Percentiles rank a stretch among this genome's conserved stretches.
phyloP scores from a whole-genome alignment of 192 early-diverging fungal species.

The Gaertneriomyces semiglobifer region DNA sequence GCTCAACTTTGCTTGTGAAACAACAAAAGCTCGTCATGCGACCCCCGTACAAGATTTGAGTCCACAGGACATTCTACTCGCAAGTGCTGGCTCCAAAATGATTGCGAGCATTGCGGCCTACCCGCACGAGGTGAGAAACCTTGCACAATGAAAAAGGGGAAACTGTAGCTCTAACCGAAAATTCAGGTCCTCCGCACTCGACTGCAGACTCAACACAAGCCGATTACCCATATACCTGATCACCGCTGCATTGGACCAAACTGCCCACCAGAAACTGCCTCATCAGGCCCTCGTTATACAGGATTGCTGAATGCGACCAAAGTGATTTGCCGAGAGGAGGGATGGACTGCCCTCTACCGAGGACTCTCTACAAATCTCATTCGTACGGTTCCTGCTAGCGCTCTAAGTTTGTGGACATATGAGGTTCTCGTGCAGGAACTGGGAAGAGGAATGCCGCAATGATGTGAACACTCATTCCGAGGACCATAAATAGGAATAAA shows the following conservation, averaged over 20 bases:
- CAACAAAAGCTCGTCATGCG: slow-evolving; percentile 7
- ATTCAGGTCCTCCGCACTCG: slow-evolving; percentile 79
- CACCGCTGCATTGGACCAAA: slow-evolving; percentile 20
- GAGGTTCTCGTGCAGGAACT: slow-evolving; percentile 67
- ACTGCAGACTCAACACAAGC: slow-evolving; percentile 75
- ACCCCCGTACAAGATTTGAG: slow-evolving; percentile 21
- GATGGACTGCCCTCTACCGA: slow-evolving; percentile 77
- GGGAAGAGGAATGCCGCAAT: not conserved
- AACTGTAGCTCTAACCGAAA: not conserved
- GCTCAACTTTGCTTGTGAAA: not conserved
- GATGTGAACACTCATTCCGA: too few relatives aligned
- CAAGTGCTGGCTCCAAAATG: slow-evolving; percentile 85
- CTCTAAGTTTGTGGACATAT: slow-evolving; percentile 83
- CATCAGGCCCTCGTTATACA: slow-evolving; percentile 57
- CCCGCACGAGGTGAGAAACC: slow-evolving; percentile 77
- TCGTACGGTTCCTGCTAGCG: slow-evolving; percentile 83
- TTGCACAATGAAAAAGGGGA: not conserved
- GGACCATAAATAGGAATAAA: too few relatives aligned
- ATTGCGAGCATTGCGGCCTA: slow-evolving; percentile 85
- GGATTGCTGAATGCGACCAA: slow-evolving; percentile 77
- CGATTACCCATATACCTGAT: slow-evolving; percentile 51
- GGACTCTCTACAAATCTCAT: slow-evolving; percentile 83
- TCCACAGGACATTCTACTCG: slow-evolving; percentile 65
- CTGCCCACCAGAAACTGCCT: slow-evolving; percentile 16
- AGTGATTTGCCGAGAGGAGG: slow-evolving; percentile 75